These are phyloP conservation scores for Ceratobasidium sp. DNA, from an alignment of 1,284 basidiomycete genomes.

Conservation along the genomic window DNA sequence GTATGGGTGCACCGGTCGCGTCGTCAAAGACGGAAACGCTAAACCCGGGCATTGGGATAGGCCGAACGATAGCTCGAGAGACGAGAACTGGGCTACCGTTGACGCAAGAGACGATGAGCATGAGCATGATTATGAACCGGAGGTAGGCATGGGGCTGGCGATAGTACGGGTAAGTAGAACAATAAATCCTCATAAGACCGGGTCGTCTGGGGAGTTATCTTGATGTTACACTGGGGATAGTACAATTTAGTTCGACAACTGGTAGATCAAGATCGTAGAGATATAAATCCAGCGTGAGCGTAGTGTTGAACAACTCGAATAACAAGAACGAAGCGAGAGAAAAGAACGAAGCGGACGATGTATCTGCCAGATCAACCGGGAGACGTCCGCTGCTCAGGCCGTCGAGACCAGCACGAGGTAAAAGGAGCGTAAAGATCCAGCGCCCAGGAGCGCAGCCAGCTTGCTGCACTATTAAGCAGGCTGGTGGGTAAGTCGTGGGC, in stretches of 20 bases:
- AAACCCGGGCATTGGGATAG: conserved; percentile 38
- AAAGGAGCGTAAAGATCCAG: conserved; percentile 1
- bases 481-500: conserved; percentile 1
- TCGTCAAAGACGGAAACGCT: conserved; percentile 44
- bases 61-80: conserved; percentile 34
- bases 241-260: background rate
- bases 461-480: background rate
- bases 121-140: background rate
- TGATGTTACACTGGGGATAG: background rate
- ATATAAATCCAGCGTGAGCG: background rate
- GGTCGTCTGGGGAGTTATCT: background rate
- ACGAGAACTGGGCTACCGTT: conserved; percentile 26
- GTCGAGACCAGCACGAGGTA: conserved; percentile 38
- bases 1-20: conserved; percentile 34
- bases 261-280: background rate
- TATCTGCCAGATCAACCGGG: conserved; percentile 31
- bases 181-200: background rate
- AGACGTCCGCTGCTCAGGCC: background rate
- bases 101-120: conserved; percentile 3
- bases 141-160: background rate
- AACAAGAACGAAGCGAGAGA: background rate
- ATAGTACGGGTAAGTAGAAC: background rate
- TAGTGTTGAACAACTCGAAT: background rate
- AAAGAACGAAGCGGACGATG: background rate
- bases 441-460: conserved; percentile 1